Evolutionary conservation across 2,329 filamentous ascomycete genomes (phyloP), one percentile per base, ranked within the genome.

Genomic region (Stachybotrys elegans): DNA sequence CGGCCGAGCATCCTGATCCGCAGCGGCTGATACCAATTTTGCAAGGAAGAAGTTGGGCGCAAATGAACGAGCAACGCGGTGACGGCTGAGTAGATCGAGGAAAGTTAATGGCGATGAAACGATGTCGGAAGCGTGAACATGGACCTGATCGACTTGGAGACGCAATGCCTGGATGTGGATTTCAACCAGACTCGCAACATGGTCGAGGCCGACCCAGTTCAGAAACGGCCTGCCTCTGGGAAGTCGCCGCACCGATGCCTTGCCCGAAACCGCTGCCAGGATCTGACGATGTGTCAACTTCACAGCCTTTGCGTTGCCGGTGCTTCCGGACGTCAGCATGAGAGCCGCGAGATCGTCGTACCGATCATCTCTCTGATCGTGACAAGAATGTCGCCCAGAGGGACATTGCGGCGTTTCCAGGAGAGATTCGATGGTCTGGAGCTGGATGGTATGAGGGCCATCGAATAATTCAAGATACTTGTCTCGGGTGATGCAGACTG

Each of bases 281-380:
- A 77, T 50, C 51, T 77, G 72, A 0, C 46, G 41, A 44, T 76
- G 68, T 0, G 55, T 62, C 1, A 78, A 58, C 2, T 47, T 50
- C 1, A 78, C 75, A 0, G 72, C 74, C 52, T 79, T 79, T 4
- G 71, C 60, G 41, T 69, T 66, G 2, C 74, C 73, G 16, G 70
- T 73, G 49, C 67, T 73, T 4, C 76, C 75, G 2, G 74, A 78
- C 2, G 75, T 79, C 4, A 79, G 58, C 70, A 78, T 73, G 3
- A 76, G 55, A 1, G 63, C 51, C 4, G 66, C 66, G 2, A 57
- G 27, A 13, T 53, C 44, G 40, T 42, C 40, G 5, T 9, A 17
- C n/a, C 11, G n/a, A 29, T 4, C n/a, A 6, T 23, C 13, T 12
- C 13, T 14, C 19, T 9, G 13, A 8, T n/a, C 9, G 12, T 4